Evolutionary conservation across 1,284 basidiomycete species (phyloP).

Genomic region (Coniferiporia weirii): DNA sequence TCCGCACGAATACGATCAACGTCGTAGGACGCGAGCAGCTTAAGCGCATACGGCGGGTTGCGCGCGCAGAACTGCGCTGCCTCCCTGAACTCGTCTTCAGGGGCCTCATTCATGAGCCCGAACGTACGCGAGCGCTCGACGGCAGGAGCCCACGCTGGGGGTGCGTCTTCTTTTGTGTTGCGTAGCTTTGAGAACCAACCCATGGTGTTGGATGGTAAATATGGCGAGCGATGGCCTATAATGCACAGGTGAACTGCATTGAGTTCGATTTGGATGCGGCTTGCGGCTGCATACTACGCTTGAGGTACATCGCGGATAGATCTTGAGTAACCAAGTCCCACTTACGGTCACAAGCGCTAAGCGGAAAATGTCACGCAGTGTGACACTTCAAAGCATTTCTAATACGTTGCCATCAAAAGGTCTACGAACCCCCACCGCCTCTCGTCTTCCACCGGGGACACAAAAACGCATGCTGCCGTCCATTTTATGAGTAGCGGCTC

Average conservation of each 20-base stretch:
- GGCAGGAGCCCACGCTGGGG: slow-evolving; percentile 48
- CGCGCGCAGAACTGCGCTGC: slow-evolving; percentile 45
- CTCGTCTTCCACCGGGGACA: neutral
- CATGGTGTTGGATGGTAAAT: neutral
- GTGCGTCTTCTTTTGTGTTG: slow-evolving; percentile 18
- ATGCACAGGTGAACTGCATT: no score
- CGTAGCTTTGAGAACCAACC: neutral
- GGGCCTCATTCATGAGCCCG: slow-evolving; percentile 50
- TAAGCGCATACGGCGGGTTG: slow-evolving; percentile 36
- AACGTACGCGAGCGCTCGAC: slow-evolving; percentile 39
- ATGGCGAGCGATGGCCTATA: no score
- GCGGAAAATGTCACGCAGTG: no score
- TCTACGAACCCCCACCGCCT: no score
- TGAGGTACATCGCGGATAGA: no score
- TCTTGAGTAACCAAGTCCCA: no score
- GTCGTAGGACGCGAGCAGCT: slow-evolving; percentile 42
- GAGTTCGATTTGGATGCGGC: no score
- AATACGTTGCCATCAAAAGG: no score
- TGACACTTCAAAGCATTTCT: no score
- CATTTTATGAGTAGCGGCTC: slow-evolving; percentile 6
- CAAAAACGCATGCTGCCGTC: neutral
- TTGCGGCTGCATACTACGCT: no score
- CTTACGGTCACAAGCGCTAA: no score
- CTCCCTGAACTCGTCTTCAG: slow-evolving; percentile 43
- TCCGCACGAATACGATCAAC: slow-evolving; percentile 42